A percentile compares a stretch with the other conserved stretches of the same genome.
phyloP scores from a whole-genome alignment of 2,329 filamentous ascomycete genomes.

The Trichothecium roseum region DNA sequence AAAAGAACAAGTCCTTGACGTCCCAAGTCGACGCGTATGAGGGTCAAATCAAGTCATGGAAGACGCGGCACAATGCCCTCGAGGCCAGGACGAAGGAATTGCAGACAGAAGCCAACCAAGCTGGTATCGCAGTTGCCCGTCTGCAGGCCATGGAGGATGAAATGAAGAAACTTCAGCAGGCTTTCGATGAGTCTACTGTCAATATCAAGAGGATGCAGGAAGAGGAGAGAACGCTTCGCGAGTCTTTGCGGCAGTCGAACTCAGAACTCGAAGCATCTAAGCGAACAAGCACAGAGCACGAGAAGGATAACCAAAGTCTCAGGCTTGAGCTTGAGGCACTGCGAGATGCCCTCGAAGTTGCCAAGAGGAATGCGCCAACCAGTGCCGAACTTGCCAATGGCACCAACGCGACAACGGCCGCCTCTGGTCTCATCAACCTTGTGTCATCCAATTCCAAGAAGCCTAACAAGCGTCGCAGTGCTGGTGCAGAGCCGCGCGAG shows the following conservation, averaged over 20 bases:
- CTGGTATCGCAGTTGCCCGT: slow-evolving; percentile 86
- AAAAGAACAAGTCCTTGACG: slow-evolving; percentile 82
- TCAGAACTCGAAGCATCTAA: slow-evolving; percentile 73
- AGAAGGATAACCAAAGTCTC: slow-evolving; percentile 76
- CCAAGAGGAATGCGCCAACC: slow-evolving; percentile 65
- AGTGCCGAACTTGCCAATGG: slow-evolving; percentile 49
- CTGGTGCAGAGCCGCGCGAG: slow-evolving; percentile 74
- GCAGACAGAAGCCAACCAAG: slow-evolving; percentile 94
- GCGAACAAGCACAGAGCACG: slow-evolving; percentile 62
- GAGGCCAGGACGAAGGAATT: slow-evolving; percentile 88
- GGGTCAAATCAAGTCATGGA: slow-evolving; percentile 90
- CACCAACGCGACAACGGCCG: slow-evolving; percentile 35
- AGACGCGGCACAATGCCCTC: slow-evolving; percentile 79
- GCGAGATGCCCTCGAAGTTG: slow-evolving; percentile 84
- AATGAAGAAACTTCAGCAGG: slow-evolving; percentile 82
- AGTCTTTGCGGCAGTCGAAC: slow-evolving; percentile 69
- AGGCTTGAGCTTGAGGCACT: slow-evolving; percentile 83
- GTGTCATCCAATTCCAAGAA: slow-evolving; percentile 98
- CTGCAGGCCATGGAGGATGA: slow-evolving; percentile 89
- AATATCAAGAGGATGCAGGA: slow-evolving; percentile 94
- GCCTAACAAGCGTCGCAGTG: slow-evolving; percentile 77
- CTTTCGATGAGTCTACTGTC: slow-evolving; percentile 78
- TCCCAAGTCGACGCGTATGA: slow-evolving; percentile 94
- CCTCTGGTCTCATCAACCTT: slow-evolving; percentile 83
- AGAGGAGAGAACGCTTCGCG: slow-evolving; percentile 77